Percentiles rank a stretch among this genome's conserved stretches.
Conservation (phyloP, 352 stramenopile genomes). For the Albugo laibachii region DNA sequence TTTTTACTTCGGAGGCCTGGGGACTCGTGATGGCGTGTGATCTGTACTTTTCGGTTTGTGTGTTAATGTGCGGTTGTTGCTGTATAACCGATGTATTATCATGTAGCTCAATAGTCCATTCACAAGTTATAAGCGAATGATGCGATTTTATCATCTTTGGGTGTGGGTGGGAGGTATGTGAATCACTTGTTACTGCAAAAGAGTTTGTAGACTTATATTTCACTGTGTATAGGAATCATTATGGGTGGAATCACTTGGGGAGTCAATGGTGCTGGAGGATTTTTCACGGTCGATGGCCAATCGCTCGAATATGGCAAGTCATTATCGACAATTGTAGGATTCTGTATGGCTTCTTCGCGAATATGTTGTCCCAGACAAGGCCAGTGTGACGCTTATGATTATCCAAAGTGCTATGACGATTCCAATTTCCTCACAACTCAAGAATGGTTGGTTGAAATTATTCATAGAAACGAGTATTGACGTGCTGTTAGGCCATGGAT, state of each 20-base stretch:
- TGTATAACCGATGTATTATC: not conserved
- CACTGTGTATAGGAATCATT: constrained; percentile 17
- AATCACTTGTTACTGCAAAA: not conserved
- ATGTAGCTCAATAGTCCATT: constrained; percentile 67
- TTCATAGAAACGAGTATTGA: not conserved
- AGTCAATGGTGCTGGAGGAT: constrained; percentile 42
- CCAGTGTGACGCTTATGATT: constrained; percentile 14
- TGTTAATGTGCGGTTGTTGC: not conserved
- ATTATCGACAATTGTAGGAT: constrained; percentile 45
- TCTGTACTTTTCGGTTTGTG: constrained; percentile 57
- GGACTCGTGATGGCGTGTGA: constrained; percentile 77
- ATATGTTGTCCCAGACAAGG: constrained; percentile 44
- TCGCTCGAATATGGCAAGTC: constrained; percentile 57
- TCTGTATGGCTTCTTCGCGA: constrained; percentile 63
- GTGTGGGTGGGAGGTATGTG: constrained; percentile 40
- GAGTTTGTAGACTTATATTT: not conserved
- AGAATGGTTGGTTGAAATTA: constrained; percentile 27
- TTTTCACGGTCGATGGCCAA: constrained; percentile 70
- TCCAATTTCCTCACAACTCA: constrained; percentile 59
- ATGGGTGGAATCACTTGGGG: constrained; percentile 64
- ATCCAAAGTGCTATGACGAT: constrained; percentile 20
- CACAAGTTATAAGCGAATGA: constrained; percentile 78
- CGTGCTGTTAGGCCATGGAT: constrained; percentile 42
- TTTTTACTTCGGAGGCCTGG: constrained; percentile 75
- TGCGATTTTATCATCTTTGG: constrained; percentile 79